phyloP scores from a whole-genome alignment of 2,329 filamentous ascomycete genomes.

The Fusarium miscanthi region DNA sequence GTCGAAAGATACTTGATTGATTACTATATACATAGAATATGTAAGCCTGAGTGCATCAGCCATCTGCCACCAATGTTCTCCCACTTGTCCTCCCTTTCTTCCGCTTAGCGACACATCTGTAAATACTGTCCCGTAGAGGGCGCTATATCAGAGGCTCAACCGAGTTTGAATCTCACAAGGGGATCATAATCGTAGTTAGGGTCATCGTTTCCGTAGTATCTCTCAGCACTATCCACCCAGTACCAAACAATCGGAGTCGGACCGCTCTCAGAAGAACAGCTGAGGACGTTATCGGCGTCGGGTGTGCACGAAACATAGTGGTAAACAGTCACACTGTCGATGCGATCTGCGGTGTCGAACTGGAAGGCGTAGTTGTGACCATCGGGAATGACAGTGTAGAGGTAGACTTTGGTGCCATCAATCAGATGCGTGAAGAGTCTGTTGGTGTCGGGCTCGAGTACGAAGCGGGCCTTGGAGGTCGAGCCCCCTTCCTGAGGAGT shows the following conservation, averaged over 20 bases:
- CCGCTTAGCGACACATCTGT: not conserved
- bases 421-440: not conserved
- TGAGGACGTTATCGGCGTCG: not conserved
- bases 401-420: not conserved
- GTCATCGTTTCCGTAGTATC: not conserved
- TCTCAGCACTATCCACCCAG: fast-evolving
- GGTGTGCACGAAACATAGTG: not conserved
- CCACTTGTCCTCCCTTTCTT: not conserved
- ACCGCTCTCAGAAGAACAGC: not conserved
- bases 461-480: not conserved
- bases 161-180: not conserved
- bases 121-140: not conserved
- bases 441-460: fast-evolving
- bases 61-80: too few relatives aligned
- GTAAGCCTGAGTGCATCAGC: not conserved
- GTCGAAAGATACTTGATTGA: not conserved
- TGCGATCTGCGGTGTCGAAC: fast-evolving
- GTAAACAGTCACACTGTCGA: not conserved
- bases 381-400: not conserved
- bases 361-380: not conserved
- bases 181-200: fast-evolving
- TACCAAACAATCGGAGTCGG: not conserved
- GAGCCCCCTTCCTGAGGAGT: fast-evolving
- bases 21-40: not conserved
- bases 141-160: not conserved